Evolutionary conservation across 129 eudicot species (phyloP).

Genomic region (Ambrosia trifida): DNA sequence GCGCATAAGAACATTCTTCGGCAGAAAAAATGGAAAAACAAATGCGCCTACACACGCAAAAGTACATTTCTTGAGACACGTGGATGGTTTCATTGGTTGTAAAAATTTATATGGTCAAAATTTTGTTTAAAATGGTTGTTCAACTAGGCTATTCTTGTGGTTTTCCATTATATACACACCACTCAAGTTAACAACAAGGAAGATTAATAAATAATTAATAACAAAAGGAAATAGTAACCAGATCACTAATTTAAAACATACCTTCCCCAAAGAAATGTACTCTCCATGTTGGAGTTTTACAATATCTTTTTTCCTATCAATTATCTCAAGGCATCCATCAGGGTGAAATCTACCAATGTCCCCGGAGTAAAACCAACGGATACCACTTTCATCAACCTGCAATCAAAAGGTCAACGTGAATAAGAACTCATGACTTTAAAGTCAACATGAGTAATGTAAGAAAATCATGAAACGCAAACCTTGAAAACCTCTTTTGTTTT

Average conservation of each 20-base stretch:
- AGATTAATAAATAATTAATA: neutral
- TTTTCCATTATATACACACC: too few species aligned
- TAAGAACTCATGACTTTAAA: neutral
- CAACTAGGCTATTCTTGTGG: too few species aligned
- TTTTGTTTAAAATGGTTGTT: too few species aligned
- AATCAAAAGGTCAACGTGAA: neutral
- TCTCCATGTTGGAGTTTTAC: slow-evolving; percentile 99
- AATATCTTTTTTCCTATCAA: slow-evolving; percentile 95
- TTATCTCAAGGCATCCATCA: slow-evolving; percentile 95
- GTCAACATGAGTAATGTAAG: neutral
- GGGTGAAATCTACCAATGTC: slow-evolving; percentile 93
- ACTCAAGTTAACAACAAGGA: neutral
- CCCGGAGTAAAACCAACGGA: slow-evolving; percentile 97
- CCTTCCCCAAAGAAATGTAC: slow-evolving; percentile 95
- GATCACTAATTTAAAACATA: slow-evolving; percentile 14
- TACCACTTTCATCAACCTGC: slow-evolving; percentile 88
- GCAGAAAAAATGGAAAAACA: too few species aligned
- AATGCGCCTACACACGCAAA: too few species aligned
- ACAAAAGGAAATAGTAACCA: neutral
- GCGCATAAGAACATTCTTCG: too few species aligned
- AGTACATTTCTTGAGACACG: too few species aligned
- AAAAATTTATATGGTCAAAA: too few species aligned
- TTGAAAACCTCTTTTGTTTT: slow-evolving; percentile 87
- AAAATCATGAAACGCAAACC: slow-evolving; percentile 37
- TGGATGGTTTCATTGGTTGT: too few species aligned